Conservation (phyloP, 495 filamentous ascomycete genomes). For the Podospora pseudopauciseta region DNA sequence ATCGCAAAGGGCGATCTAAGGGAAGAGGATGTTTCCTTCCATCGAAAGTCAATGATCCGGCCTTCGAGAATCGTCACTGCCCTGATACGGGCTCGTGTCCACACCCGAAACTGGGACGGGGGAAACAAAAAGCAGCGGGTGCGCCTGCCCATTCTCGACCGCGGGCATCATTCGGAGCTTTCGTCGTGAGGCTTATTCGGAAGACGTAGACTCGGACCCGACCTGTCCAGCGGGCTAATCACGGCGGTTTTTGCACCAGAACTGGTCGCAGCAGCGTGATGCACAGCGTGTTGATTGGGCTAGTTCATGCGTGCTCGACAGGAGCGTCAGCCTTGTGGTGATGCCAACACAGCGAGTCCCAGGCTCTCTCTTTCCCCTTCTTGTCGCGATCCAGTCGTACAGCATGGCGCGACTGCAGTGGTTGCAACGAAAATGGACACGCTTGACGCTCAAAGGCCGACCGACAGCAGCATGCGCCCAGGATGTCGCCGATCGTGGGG, state of each 20-base stretch:
- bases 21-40: neutral
- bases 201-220: conserved; percentile 1
- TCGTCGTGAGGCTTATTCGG: neutral
- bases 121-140: neutral
- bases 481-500: conserved; percentile 1
- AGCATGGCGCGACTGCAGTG: neutral
- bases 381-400: conserved; percentile 1
- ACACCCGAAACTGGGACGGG: neutral
- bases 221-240: conserved; percentile 1
- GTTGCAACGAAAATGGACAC: neutral
- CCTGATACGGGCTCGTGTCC: neutral
- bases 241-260: neutral
- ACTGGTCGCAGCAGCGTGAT: neutral
- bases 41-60: conserved; percentile 6
- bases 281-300: neutral
- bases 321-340: neutral
- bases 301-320: neutral
- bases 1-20: neutral
- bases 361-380: neutral
- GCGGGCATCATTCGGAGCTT: neutral
- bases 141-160: neutral
- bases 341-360: neutral
- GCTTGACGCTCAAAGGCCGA: conserved; percentile 7
- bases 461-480: conserved; percentile 7
- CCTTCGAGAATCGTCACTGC: neutral